Conservation (phyloP, 208 protist genomes). For the Crithidia fasciculata region DNA sequence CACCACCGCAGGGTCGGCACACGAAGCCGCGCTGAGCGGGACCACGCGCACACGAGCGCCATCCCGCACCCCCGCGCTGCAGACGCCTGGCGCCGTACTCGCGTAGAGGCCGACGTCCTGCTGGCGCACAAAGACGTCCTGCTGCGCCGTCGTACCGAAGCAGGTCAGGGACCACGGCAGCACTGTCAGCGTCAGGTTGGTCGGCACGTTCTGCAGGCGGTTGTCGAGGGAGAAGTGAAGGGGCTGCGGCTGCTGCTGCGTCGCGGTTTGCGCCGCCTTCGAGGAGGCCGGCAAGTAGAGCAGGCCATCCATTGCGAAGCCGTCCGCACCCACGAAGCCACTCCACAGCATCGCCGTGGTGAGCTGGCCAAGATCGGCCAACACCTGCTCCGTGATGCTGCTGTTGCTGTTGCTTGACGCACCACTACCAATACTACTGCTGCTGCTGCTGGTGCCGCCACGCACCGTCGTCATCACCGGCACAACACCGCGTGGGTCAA, state of each 20-base stretch:
- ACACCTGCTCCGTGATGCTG: conserved; percentile 8
- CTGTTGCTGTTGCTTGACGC: not conserved
- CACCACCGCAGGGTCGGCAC: conserved; percentile 26
- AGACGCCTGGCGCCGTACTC: conserved; percentile 29
- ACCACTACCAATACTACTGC: too few species aligned
- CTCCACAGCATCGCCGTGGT: conserved; percentile 65
- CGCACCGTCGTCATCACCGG: too few species aligned
- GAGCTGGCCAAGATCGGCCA: conserved; percentile 38
- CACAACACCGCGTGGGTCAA: not conserved
- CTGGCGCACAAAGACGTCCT: conserved; percentile 38
- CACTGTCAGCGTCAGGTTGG: conserved; percentile 26
- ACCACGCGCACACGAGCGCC: conserved; percentile 57
- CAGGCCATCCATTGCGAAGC: conserved; percentile 50
- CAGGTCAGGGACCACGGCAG: conserved; percentile 46
- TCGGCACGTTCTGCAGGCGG: conserved; percentile 24
- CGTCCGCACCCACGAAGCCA: conserved; percentile 57
- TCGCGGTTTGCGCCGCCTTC: not conserved
- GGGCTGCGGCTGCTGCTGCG: conserved; percentile 23
- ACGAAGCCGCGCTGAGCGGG: conserved; percentile 25
- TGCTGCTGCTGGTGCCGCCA: too few species aligned
- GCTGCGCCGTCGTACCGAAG: conserved; percentile 33
- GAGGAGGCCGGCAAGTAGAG: conserved; percentile 57
- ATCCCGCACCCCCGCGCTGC: conserved; percentile 48
- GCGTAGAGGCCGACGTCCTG: conserved; percentile 44
- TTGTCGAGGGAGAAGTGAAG: conserved; percentile 41